phyloP scores from a whole-genome alignment of 139 green algal species.

The Closterium sp. region DNA sequence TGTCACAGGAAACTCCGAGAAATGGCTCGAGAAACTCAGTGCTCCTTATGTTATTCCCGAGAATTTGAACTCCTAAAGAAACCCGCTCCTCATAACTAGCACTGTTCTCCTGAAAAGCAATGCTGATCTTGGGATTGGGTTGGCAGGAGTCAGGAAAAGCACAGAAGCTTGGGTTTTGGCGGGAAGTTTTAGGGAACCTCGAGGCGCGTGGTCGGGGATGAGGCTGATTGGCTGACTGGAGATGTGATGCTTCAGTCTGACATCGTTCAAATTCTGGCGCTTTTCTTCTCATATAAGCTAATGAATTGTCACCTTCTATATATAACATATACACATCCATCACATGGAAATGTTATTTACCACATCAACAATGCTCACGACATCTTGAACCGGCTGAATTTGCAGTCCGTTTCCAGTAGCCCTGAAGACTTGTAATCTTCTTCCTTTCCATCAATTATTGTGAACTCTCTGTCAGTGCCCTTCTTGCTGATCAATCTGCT shows the following conservation, averaged over 20 bases:
- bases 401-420: not conserved
- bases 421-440: not conserved
- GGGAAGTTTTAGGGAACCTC: not conserved
- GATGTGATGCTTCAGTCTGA: not conserved
- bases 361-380: not conserved
- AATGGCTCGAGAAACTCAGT: too few species aligned
- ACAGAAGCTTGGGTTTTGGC: too few species aligned
- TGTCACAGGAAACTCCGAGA: too few species aligned
- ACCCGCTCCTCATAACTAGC: too few species aligned
- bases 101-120: too few species aligned
- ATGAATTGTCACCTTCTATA: too few species aligned
- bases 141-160: too few species aligned
- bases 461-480: not conserved
- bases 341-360: too few species aligned
- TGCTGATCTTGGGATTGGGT: too few species aligned
- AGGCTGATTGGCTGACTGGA: not conserved
- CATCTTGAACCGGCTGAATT: not conserved
- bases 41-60: too few species aligned
- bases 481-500: not conserved
- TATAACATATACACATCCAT: not conserved
- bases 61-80: too few species aligned
- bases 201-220: not conserved
- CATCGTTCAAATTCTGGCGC: not conserved
- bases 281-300: too few species aligned
- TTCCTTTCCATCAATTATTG: not conserved